phyloP scores from a whole-genome alignment of 2,329 filamentous ascomycete genomes.

The Periconia sp. region DNA sequence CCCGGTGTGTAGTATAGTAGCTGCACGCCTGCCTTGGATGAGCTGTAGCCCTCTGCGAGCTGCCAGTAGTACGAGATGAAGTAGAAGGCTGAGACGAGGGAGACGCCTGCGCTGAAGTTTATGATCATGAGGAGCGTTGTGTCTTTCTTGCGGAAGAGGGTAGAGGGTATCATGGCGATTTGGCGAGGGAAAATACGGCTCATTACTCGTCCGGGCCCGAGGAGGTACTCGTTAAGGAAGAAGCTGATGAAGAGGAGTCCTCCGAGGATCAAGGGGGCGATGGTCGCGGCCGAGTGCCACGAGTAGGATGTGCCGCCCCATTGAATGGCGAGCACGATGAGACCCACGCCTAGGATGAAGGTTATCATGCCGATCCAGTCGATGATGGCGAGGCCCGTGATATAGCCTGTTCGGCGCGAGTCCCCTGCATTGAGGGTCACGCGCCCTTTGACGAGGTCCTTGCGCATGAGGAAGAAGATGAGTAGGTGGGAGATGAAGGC shows the following conservation, averaged over 20 bases:
- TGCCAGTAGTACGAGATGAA: conserved; percentile 74
- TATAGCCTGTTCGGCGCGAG: conserved; percentile 42
- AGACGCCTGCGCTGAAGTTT: conserved; percentile 66
- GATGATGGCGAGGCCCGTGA: conserved; percentile 52
- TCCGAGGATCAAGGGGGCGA: conserved; percentile 62
- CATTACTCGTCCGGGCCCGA: conserved; percentile 58
- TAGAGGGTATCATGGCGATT: conserved; percentile 69
- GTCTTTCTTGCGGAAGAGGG: conserved; percentile 63
- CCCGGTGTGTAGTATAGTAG: conserved; percentile 71
- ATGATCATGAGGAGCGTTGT: conserved; percentile 67
- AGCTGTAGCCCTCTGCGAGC: conserved; percentile 61
- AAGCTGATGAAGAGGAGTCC: conserved; percentile 54
- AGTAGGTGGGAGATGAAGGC: conserved; percentile 57
- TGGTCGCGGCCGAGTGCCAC: conserved; percentile 62
- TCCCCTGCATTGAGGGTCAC: conserved; percentile 43
- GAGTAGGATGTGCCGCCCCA: conserved; percentile 66
- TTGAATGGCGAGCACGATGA: conserved; percentile 45
- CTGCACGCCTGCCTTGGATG: conserved; percentile 52
- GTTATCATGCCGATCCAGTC: conserved; percentile 43
- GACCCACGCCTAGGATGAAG: conserved; percentile 42
- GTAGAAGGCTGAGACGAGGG: conserved; percentile 65
- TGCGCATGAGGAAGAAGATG: conserved; percentile 63
- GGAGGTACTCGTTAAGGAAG: conserved; percentile 59
- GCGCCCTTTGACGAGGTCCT: conserved; percentile 62
- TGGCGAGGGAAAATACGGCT: conserved; percentile 60